phyloP scores from a whole-genome alignment of 805 yeast genomes.

The Spathaspora passalidarum region DNA sequence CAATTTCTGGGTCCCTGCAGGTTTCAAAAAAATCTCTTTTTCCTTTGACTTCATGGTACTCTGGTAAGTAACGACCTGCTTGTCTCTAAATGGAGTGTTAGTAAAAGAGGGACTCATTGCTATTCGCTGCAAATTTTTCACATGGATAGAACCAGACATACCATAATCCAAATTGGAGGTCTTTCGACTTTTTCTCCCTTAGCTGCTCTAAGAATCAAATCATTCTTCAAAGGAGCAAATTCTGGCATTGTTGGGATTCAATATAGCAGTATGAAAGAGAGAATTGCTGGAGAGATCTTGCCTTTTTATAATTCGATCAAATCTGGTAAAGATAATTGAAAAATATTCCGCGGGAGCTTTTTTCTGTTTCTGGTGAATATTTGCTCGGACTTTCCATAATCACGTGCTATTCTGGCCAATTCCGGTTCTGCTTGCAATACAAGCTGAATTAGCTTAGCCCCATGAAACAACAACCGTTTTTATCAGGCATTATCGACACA shows the following conservation, averaged over 20 bases:
- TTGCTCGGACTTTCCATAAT: too few species aligned
- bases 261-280: neutral
- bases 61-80: conserved; percentile 93
- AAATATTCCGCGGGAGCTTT: too few species aligned
- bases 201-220: conserved; percentile 88
- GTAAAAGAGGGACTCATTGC: neutral
- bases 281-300: too few species aligned
- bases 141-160: conserved; percentile 27
- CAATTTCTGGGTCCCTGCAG: conserved; percentile 93
- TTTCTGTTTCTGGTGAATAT: too few species aligned
- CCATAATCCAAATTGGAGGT: conserved; percentile 98
- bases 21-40: conserved; percentile 87
- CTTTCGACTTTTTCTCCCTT: conserved; percentile 87
- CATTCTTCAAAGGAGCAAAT: conserved; percentile 83
- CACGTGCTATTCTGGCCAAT: too few species aligned
- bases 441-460: too few species aligned
- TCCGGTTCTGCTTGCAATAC: too few species aligned
- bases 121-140: neutral
- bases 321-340: too few species aligned
- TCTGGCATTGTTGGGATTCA: conserved; percentile 22
- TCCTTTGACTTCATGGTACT: conserved; percentile 86
- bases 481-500: too few species aligned
- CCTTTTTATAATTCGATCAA: too few species aligned
- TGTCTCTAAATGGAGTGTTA: conserved; percentile 53
- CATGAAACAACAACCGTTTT: too few species aligned